Percentiles rank a stretch among this genome's conserved stretches.
These are phyloP conservation scores for Clitopilus hobsonii DNA, from an alignment of 768 basidiomycete genomes.

Conservation along the genomic window DNA sequence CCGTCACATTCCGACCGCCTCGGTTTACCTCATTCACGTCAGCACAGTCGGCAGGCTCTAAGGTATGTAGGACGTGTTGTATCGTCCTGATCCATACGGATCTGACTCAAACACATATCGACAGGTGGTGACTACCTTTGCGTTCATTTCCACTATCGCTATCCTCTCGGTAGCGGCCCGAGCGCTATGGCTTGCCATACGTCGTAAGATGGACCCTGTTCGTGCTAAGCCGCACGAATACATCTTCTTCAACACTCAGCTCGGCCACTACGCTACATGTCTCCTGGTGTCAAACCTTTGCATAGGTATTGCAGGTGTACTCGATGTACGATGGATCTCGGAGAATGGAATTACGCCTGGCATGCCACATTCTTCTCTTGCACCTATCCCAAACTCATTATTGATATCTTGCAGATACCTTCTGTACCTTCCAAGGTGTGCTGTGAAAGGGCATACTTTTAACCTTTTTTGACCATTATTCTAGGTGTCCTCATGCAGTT, in stretches of 20 bases:
- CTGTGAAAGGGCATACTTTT: not conserved
- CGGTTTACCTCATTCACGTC: slow-evolving; percentile 25
- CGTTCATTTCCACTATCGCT: slow-evolving; percentile 49
- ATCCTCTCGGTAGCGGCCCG: slow-evolving; percentile 46
- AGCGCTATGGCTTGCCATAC: slow-evolving; percentile 40
- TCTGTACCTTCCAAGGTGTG: slow-evolving; percentile 61
- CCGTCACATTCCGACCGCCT: slow-evolving; percentile 10
- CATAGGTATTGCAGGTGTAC: slow-evolving; percentile 46
- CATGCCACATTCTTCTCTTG: slow-evolving; percentile 16
- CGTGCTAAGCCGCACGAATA: slow-evolving; percentile 35
- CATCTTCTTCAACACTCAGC: slow-evolving; percentile 66
- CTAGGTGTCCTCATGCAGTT: slow-evolving; percentile 56
- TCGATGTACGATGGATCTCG: slow-evolving; percentile 47
- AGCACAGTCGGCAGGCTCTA: slow-evolving; percentile 28
- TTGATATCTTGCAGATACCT: slow-evolving; percentile 27
- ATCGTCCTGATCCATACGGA: not conserved
- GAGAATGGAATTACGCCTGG: slow-evolving; percentile 44
- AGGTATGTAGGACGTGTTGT: slow-evolving; percentile 23
- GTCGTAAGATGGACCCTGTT: slow-evolving; percentile 22
- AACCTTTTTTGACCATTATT: not conserved
- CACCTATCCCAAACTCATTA: not conserved
- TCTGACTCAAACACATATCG: slow-evolving; percentile 1
- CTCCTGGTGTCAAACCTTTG: slow-evolving; percentile 57
- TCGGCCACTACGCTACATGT: slow-evolving; percentile 65
- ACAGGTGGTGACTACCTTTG: slow-evolving; percentile 49